phyloP scores from a whole-genome alignment of 2,329 filamentous ascomycete genomes.

The Lecanoromycetidae sp. region DNA sequence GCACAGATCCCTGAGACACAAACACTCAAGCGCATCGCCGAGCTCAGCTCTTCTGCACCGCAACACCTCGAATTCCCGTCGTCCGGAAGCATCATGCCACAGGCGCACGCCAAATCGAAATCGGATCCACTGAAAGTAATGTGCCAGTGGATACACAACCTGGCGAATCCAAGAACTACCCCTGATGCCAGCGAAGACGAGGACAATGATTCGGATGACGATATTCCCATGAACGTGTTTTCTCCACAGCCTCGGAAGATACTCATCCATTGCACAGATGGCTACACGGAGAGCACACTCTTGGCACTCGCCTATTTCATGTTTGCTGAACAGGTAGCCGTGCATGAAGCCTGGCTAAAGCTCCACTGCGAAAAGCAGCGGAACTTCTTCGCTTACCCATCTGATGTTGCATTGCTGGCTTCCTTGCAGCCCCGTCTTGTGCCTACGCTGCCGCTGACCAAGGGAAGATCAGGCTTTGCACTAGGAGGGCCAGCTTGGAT shows the following conservation, averaged over 20 bases:
- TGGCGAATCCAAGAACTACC: conserved; percentile 52
- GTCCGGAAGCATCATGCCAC: conserved; percentile 80
- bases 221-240: conserved; percentile 40
- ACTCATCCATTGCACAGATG: conserved; percentile 86
- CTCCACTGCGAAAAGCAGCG: conserved; percentile 69
- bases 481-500: conserved; percentile 62
- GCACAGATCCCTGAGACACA: conserved; percentile 61
- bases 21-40: conserved; percentile 52
- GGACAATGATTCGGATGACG: conserved; percentile 40
- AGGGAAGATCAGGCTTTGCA: background rate
- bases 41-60: conserved; percentile 40
- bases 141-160: conserved; percentile 78
- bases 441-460: conserved; percentile 50
- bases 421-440: conserved; percentile 66
- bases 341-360: conserved; percentile 76
- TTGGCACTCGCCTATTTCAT: conserved; percentile 85
- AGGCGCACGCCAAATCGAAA: conserved; percentile 26
- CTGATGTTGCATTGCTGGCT: conserved; percentile 72
- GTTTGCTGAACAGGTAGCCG: conserved; percentile 70
- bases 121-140: conserved; percentile 52
- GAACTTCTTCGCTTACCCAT: conserved; percentile 93
- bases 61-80: conserved; percentile 73
- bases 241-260: conserved; percentile 49
- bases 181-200: conserved; percentile 29
- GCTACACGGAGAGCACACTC: conserved; percentile 89